Percentiles rank a stretch among this genome's conserved stretches.
Conservation (phyloP, 371 early-diverging fungal genomes). For the Saksenaea oblongispora region DNA sequence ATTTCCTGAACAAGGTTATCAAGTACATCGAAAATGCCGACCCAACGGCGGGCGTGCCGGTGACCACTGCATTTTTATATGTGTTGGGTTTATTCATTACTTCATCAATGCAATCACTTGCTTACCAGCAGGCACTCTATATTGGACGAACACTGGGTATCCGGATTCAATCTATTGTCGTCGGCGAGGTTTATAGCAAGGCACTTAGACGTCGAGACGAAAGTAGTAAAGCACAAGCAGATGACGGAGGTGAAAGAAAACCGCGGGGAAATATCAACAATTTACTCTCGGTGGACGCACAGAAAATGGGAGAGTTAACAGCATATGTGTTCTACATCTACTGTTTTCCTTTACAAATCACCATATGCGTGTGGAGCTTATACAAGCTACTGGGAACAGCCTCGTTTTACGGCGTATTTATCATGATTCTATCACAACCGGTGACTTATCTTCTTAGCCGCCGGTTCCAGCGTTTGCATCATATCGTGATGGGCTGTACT, state of each 20-base stretch:
- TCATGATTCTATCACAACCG: slow-evolving; percentile 64
- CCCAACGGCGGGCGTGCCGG: slow-evolving; percentile 26
- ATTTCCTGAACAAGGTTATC: slow-evolving; percentile 58
- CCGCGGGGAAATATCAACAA: slow-evolving; percentile 51
- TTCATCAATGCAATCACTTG: slow-evolving; percentile 44
- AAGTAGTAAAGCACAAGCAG: slow-evolving; percentile 22
- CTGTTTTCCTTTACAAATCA: slow-evolving; percentile 59
- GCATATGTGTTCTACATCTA: slow-evolving; percentile 62
- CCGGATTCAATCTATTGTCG: slow-evolving; percentile 58
- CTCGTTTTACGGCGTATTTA: slow-evolving; percentile 63
- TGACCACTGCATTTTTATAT: slow-evolving; percentile 53
- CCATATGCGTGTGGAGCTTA: slow-evolving; percentile 60
- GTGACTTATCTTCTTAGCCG: slow-evolving; percentile 54
- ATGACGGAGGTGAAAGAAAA: slow-evolving; percentile 17
- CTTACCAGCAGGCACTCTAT: slow-evolving; percentile 54
- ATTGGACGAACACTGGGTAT: slow-evolving; percentile 56
- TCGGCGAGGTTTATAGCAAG: slow-evolving; percentile 62
- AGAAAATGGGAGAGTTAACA: slow-evolving; percentile 52
- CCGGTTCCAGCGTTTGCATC: slow-evolving; percentile 51
- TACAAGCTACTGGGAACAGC: slow-evolving; percentile 65
- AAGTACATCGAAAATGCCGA: slow-evolving; percentile 50
- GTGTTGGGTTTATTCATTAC: slow-evolving; percentile 62
- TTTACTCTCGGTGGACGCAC: slow-evolving; percentile 58
- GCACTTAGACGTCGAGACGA: slow-evolving; percentile 57
- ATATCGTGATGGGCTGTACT: slow-evolving; percentile 56